A percentile compares a stretch with the other conserved stretches of the same genome.
Conservation (phyloP, 2,329 filamentous ascomycete species). For the Fusarium lateritium region DNA sequence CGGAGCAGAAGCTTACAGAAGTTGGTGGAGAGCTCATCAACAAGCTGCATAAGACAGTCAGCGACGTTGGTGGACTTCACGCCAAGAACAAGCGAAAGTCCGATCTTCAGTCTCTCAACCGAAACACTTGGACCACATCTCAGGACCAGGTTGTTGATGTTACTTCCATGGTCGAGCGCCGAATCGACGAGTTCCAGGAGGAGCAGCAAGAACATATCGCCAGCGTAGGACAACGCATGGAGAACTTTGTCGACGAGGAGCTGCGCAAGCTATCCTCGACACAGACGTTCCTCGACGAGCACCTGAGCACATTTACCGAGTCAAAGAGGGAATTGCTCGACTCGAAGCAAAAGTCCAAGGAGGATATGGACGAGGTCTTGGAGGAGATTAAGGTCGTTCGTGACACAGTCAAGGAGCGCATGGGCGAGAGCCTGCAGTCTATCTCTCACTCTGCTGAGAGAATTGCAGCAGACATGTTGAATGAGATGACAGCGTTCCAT, state of each 20-base stretch:
- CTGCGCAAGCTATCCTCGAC: slow-evolving; percentile 78
- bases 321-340: slow-evolving; percentile 78
- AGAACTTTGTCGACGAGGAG: slow-evolving; percentile 82
- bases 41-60: slow-evolving; percentile 82
- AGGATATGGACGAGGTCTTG: slow-evolving; percentile 91
- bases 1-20: slow-evolving; percentile 81
- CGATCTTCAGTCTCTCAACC: slow-evolving; percentile 85
- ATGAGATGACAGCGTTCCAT: slow-evolving; percentile 88
- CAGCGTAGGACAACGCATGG: slow-evolving; percentile 79
- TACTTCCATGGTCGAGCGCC: slow-evolving; percentile 81
- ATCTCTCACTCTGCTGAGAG: slow-evolving; percentile 88
- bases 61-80: slow-evolving; percentile 84
- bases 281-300: slow-evolving; percentile 78
- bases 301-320: slow-evolving; percentile 76
- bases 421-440: slow-evolving; percentile 86
- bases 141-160: slow-evolving; percentile 82
- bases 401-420: slow-evolving; percentile 87
- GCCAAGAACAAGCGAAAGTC: slow-evolving; percentile 90
- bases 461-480: slow-evolving; percentile 90
- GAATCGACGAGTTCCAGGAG: slow-evolving; percentile 79
- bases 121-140: slow-evolving; percentile 82
- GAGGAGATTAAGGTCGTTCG: slow-evolving; percentile 93
- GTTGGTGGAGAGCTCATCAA: slow-evolving; percentile 83
- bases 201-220: slow-evolving; percentile 81
- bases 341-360: slow-evolving; percentile 78